Percentiles rank a stretch among this genome's conserved stretches.
These are phyloP conservation scores for Pseudonitzschia pungens DNA, from an alignment of 108 stramenopile species.

Conservation along the genomic window DNA sequence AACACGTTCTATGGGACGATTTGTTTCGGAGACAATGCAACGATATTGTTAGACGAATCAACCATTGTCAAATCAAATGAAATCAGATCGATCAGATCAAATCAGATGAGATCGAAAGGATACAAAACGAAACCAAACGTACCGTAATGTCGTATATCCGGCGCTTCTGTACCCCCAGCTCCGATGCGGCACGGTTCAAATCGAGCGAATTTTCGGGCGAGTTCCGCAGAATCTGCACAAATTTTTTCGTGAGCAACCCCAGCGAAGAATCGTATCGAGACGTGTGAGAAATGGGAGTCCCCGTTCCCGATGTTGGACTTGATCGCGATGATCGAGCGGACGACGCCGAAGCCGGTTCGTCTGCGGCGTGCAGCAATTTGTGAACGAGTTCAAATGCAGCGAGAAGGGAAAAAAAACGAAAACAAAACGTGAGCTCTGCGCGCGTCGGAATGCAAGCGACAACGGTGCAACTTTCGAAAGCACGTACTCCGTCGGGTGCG, in stretches of 20 bases:
- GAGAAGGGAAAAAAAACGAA: too few relatives aligned
- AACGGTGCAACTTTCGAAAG: too few relatives aligned
- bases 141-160: conserved; percentile 94
- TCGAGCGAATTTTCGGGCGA: conserved; percentile 71
- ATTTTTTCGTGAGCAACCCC: conserved; percentile 89
- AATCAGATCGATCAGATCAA: too few relatives aligned
- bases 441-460: too few relatives aligned
- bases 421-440: too few relatives aligned
- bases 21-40: not conserved
- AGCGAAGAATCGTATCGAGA: conserved; percentile 87
- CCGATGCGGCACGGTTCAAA: conserved; percentile 84
- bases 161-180: conserved; percentile 88
- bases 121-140: not conserved
- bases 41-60: not conserved
- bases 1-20: conserved; percentile 66
- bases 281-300: conserved; percentile 30
- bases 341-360: not conserved
- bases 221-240: conserved; percentile 71
- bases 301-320: conserved; percentile 1
- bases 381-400: too few relatives aligned
- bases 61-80: too few relatives aligned
- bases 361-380: not conserved
- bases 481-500: conserved; percentile 22
- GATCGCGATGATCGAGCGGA: not conserved
- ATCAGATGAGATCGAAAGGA: not conserved